Conservation (phyloP, 1,284 basidiomycete genomes). For the Apiotrichum mycotoxinovorans region DNA sequence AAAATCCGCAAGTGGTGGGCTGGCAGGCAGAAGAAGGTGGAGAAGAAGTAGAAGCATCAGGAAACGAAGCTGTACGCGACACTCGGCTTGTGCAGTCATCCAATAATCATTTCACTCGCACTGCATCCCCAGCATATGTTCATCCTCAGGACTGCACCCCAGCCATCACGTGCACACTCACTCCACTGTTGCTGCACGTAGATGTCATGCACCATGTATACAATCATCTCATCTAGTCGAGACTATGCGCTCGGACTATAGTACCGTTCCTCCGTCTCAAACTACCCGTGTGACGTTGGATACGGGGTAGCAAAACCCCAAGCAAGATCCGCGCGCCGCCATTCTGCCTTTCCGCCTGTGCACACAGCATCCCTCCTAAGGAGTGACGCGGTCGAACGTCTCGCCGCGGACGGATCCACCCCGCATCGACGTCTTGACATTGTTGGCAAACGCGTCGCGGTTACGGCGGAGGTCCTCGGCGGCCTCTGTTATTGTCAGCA, state of each 20-base stretch:
- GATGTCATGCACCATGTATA: conserved; percentile 7
- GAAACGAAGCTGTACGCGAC: no score
- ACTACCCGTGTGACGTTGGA: no score
- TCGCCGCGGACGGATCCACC: conserved; percentile 71
- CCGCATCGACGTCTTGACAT: conserved; percentile 78
- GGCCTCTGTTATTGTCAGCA: conserved; percentile 64
- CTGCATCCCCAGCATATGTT: background rate
- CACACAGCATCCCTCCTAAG: no score
- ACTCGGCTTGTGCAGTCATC: no score
- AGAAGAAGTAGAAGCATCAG: background rate
- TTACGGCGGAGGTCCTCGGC: conserved; percentile 85
- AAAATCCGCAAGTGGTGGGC: conserved; percentile 83
- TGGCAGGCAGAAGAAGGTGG: conserved; percentile 19
- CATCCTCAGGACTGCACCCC: no score
- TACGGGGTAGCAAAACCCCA: no score
- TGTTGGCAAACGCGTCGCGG: conserved; percentile 71
- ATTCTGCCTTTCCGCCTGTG: no score
- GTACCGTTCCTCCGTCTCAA: background rate
- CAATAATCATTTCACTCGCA: no score
- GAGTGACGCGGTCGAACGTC: conserved; percentile 69
- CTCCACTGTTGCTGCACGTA: background rate
- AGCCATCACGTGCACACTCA: no score
- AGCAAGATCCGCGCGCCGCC: no score
- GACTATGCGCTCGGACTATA: background rate
- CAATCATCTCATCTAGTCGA: background rate